A percentile compares a stretch with the other conserved stretches of the same genome.
Conservation (phyloP, 1,284 basidiomycete species). For the Cutaneotrichosporon cutaneum region DNA sequence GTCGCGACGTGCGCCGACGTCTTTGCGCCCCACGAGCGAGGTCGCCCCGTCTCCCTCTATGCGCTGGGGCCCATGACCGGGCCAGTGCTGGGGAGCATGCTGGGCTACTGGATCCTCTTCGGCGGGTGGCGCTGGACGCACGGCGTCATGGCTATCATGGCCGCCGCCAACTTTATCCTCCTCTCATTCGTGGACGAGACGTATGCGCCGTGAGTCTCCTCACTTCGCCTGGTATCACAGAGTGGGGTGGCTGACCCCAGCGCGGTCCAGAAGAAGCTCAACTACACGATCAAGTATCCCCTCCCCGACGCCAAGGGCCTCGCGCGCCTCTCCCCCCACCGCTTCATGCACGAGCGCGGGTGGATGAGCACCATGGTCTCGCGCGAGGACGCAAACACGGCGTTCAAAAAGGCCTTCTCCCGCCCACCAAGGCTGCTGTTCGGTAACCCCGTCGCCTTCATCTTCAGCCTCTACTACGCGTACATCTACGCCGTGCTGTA, state of each 20-base stretch:
- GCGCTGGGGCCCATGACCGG: constrained; percentile 49
- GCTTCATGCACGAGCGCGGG: constrained; percentile 30
- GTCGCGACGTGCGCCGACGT: constrained; percentile 52
- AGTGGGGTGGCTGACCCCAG: constrained; percentile 15
- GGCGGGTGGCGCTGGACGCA: constrained; percentile 50
- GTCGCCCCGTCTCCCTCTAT: constrained; percentile 47
- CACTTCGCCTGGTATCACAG: no score
- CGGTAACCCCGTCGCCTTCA: constrained; percentile 51
- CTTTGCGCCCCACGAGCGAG: constrained; percentile 44
- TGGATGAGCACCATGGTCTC: constrained; percentile 48
- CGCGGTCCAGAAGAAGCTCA: constrained; percentile 40
- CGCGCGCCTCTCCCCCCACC: constrained; percentile 24
- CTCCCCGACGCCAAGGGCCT: constrained; percentile 15
- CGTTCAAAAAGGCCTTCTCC: constrained; percentile 43
- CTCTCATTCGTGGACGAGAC: constrained; percentile 47
- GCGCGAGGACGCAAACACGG: constrained; percentile 28
- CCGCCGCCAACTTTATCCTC: constrained; percentile 38
- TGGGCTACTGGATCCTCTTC: constrained; percentile 49
- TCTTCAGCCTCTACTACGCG: constrained; percentile 55
- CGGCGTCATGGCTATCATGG: constrained; percentile 45
- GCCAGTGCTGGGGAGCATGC: constrained; percentile 47
- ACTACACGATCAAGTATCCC: constrained; percentile 32
- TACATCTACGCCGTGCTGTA: constrained; percentile 55
- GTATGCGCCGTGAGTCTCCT: constrained; percentile 47
- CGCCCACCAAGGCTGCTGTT: constrained; percentile 53